Conservation (phyloP, 2,329 filamentous ascomycete species). For the Trichoderma harzianum region DNA sequence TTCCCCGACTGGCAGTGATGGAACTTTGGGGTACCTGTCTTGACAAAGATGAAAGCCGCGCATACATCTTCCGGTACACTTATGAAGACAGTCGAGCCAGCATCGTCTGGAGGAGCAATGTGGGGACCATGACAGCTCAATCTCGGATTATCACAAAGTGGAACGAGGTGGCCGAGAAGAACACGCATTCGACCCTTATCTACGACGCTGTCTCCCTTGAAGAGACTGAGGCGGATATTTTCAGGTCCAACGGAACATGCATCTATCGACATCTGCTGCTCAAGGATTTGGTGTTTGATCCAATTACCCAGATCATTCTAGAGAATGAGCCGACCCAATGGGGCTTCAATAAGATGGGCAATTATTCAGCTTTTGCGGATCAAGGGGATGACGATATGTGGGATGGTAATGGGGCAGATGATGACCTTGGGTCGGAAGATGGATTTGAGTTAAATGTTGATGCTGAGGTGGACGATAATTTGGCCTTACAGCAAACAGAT, state of each 20-base stretch:
- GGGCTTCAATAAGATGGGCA: no score
- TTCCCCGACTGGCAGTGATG: neutral
- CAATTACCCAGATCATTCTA: neutral
- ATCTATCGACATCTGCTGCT: neutral
- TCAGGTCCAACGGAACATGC: neutral
- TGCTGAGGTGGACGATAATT: neutral
- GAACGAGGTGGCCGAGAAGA: neutral
- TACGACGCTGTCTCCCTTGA: neutral
- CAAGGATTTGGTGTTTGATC: neutral
- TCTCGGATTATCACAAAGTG: neutral
- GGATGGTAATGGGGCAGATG: no score
- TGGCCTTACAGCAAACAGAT: neutral
- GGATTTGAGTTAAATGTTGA: neutral
- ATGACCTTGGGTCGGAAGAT: no score
- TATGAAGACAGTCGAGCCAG: neutral
- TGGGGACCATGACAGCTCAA: neutral
- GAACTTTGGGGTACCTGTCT: neutral
- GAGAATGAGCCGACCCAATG: neutral
- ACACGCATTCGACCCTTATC: neutral
- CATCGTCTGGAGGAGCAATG: neutral
- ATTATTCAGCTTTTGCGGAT: neutral
- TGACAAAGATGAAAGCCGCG: neutral
- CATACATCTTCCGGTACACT: neutral
- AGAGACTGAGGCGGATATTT: neutral
- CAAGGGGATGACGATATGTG: no score